Evolutionary conservation across 805 yeast species (phyloP).

Genomic region (Wickerhamiella sorbophila): DNA sequence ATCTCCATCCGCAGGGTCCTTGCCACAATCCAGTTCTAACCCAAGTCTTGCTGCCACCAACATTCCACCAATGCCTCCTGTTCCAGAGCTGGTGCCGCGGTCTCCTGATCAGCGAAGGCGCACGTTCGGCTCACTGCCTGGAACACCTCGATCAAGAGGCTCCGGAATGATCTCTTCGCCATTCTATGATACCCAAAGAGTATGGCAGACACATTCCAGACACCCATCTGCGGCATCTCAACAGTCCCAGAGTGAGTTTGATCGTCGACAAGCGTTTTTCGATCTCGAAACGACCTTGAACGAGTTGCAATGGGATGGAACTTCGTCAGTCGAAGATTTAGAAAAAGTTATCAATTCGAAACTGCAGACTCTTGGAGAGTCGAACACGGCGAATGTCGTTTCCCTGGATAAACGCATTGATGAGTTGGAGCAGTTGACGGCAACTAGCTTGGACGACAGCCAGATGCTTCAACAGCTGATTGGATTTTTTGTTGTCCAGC

Average conservation of each 20-base stretch:
- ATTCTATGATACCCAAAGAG: background rate
- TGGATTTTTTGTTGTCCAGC: constrained; percentile 44
- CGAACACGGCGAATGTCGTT: constrained; percentile 42
- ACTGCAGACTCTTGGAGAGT: constrained; percentile 46
- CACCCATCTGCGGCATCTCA: background rate
- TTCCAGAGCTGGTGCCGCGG: background rate
- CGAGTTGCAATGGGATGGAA: constrained; percentile 61
- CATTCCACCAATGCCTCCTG: background rate
- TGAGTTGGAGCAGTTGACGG: constrained; percentile 31
- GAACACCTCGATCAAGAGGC: background rate
- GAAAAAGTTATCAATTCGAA: constrained; percentile 45
- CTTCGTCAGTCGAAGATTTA: constrained; percentile 42
- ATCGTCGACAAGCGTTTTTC: constrained; percentile 17
- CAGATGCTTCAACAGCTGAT: constrained; percentile 40
- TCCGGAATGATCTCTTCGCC: background rate
- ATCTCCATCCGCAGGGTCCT: no score
- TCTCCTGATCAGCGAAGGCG: background rate
- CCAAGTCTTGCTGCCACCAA: no score
- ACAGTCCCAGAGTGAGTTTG: background rate
- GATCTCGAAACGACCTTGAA: constrained; percentile 52
- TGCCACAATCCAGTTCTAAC: no score
- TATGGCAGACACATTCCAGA: background rate
- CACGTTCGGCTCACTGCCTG: background rate
- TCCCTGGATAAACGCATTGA: constrained; percentile 34
- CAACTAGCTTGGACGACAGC: constrained; percentile 38